A percentile compares a stretch with the other conserved stretches of the same genome.
These are phyloP conservation scores for Nemania diffusa DNA, from an alignment of 2,329 filamentous ascomycete genomes.

Conservation along the genomic window DNA sequence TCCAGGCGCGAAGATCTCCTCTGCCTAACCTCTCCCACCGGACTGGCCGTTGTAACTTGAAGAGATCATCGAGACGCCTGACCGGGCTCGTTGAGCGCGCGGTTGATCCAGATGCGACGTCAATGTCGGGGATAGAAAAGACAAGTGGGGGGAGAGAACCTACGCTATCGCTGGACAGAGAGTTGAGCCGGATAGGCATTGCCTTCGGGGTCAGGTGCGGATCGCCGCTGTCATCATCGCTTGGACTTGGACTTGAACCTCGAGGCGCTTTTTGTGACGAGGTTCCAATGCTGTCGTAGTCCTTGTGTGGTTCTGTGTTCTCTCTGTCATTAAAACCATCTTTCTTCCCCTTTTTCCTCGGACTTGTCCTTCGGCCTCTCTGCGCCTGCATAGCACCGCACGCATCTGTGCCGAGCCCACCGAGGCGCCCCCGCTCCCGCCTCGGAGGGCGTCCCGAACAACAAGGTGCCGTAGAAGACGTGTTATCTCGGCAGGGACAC, in stretches of 20 bases:
- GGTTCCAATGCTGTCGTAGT: not conserved
- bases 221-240: not conserved
- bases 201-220: conserved; percentile 7
- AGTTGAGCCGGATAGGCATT: not conserved
- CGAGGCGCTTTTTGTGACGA: not conserved
- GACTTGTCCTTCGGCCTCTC: conserved; percentile 2
- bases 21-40: no score
- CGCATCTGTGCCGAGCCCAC: not conserved
- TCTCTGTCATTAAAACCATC: not conserved
- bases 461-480: not conserved
- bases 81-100: conserved; percentile 1
- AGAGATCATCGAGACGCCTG: not conserved
- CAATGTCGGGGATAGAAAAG: not conserved
- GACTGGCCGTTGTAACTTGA: no score
- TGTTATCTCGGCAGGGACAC: not conserved
- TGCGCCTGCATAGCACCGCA: conserved; percentile 1
- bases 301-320: not conserved
- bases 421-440: not conserved
- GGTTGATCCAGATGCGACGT: not conserved
- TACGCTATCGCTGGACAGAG: not conserved
- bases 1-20: no score
- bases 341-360: not conserved
- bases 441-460: not conserved
- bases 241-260: not conserved
- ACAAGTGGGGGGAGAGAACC: not conserved